Percentiles rank a stretch among this genome's conserved stretches.
Conservation (phyloP, 2,329 filamentous ascomycete species). For the Aaosphaeria arxii region DNA sequence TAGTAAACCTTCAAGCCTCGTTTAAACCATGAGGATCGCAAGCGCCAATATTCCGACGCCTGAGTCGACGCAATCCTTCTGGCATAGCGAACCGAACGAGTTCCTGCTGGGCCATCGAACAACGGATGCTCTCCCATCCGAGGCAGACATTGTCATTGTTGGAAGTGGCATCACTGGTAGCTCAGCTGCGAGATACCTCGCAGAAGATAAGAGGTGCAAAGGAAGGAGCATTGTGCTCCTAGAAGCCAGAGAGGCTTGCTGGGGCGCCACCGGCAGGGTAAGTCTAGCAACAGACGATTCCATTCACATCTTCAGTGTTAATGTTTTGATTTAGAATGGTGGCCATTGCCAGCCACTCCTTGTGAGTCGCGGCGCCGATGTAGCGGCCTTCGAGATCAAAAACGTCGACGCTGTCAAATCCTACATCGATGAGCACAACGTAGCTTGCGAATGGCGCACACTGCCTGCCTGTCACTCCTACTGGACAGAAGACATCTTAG, state of each 20-base stretch:
- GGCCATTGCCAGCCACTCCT: conserved; percentile 71
- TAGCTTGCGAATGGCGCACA: conserved; percentile 68
- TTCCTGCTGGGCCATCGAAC: conserved; percentile 66
- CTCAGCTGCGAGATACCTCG: conserved; percentile 64
- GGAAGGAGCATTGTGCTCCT: conserved; percentile 64
- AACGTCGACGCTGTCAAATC: conserved; percentile 62
- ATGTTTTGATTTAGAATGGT: conserved; percentile 40
- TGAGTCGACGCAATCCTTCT: conserved; percentile 65
- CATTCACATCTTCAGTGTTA: background rate
- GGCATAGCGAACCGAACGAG: conserved; percentile 67
- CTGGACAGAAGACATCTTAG: conserved; percentile 56
- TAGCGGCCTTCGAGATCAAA: conserved; percentile 69
- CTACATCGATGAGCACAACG: conserved; percentile 55
- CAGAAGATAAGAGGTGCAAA: conserved; percentile 42
- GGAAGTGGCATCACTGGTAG: conserved; percentile 76
- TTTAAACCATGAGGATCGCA: conserved; percentile 25
- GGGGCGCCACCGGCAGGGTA: conserved; percentile 78
- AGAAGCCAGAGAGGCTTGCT: conserved; percentile 77
- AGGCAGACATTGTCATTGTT: conserved; percentile 67
- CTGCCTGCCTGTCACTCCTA: conserved; percentile 64
- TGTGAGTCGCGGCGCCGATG: conserved; percentile 58
- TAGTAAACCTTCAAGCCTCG: no score
- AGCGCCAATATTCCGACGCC: conserved; percentile 54
- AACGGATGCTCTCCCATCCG: conserved; percentile 59
- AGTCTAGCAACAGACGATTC: conserved; percentile 24